Percentiles rank a stretch among this genome's conserved stretches.
phyloP scores from a whole-genome alignment of 768 basidiomycete genomes.

The Russula abietina region DNA sequence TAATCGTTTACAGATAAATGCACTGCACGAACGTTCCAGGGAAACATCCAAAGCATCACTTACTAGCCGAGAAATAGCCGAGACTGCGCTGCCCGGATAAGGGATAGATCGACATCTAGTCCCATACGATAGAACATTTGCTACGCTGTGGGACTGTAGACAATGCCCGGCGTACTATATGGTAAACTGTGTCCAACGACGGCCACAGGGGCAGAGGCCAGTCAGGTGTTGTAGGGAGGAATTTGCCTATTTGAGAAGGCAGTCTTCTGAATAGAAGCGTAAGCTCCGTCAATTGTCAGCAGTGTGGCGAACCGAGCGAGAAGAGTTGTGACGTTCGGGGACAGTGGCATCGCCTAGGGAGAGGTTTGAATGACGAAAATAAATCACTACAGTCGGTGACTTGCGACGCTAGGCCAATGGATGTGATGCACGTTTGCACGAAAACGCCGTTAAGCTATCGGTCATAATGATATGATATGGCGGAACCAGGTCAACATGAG shows the following conservation, averaged over 20 bases:
- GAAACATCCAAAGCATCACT: constrained; percentile 8
- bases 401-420: constrained; percentile 14
- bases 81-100: constrained; percentile 5
- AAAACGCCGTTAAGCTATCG: constrained; percentile 11
- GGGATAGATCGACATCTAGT: constrained; percentile 1
- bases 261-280: constrained; percentile 13
- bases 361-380: not conserved
- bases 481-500: constrained; percentile 1
- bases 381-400: not conserved
- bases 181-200: constrained; percentile 3
- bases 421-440: constrained; percentile 16
- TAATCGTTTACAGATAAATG: constrained; percentile 13
- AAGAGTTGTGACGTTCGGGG: constrained; percentile 3
- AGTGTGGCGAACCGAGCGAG: constrained; percentile 4
- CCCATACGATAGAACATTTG: not conserved
- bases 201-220: constrained; percentile 2
- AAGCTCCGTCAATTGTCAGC: constrained; percentile 3
- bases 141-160: not conserved
- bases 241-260: not conserved
- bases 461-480: not conserved
- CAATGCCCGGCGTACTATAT: not conserved
- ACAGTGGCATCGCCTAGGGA: constrained; percentile 4
- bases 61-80: constrained; percentile 20
- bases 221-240: not conserved
- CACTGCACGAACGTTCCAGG: constrained; percentile 15